Evolutionary conservation across 257 asterid species (phyloP).

Genomic region (Nicotiana tabacum): DNA sequence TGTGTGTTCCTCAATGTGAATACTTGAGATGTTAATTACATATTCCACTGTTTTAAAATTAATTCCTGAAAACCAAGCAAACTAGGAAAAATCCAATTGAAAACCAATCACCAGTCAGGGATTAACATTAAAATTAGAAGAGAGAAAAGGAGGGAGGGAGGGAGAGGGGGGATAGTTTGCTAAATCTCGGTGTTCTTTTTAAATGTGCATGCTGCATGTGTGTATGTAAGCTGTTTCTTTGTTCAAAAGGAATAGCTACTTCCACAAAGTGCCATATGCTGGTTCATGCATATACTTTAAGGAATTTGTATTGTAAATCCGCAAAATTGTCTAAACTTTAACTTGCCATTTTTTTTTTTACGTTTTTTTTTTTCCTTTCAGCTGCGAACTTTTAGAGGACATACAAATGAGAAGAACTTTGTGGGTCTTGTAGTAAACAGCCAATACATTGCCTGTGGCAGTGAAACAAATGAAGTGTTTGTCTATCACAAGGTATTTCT

Average conservation of each 20-base stretch:
- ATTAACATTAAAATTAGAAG: background rate
- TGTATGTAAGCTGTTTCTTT: no score
- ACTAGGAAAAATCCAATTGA: background rate
- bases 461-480: slow-evolving; percentile 82
- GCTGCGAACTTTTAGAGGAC: slow-evolving; percentile 78
- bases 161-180: no score
- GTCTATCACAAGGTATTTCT: slow-evolving; percentile 68
- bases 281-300: no score
- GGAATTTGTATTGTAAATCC: background rate
- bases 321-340: no score
- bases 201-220: no score
- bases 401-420: slow-evolving; percentile 71
- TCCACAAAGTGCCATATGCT: no score
- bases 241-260: no score
- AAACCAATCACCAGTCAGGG: background rate
- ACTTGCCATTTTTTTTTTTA: background rate
- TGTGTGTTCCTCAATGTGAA: background rate
- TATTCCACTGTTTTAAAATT: background rate
- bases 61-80: background rate
- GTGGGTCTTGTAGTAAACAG: slow-evolving; percentile 71
- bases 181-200: no score
- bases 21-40: background rate
- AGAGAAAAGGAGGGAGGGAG: background rate
- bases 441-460: slow-evolving; percentile 81
- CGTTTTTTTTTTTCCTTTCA: slow-evolving; percentile 19